Evolutionary conservation across 805 yeast genomes (phyloP).

Genomic region (Scheffersomyces amazonensis): DNA sequence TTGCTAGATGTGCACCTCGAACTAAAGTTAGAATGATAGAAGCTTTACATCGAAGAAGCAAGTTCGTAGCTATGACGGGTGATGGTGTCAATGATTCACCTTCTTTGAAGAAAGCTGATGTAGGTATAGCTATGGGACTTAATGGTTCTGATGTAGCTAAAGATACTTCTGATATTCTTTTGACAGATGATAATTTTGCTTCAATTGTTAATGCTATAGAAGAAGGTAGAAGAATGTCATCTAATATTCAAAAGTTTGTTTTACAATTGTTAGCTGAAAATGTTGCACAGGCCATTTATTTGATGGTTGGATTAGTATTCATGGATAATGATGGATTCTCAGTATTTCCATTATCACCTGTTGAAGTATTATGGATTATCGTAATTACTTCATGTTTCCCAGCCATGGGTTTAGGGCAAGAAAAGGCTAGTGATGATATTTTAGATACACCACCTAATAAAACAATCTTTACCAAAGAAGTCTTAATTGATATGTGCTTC

Average conservation of each 20-base stretch:
- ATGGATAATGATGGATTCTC: constrained; percentile 60
- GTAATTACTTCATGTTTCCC: constrained; percentile 36
- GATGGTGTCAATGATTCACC: constrained; percentile 98
- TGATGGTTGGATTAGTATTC: constrained; percentile 72
- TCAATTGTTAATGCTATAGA: constrained; percentile 79
- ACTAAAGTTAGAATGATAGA: constrained; percentile 81
- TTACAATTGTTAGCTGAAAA: constrained; percentile 32
- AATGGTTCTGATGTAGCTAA: constrained; percentile 97
- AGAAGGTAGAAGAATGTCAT: constrained; percentile 30
- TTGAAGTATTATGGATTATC: constrained; percentile 33
- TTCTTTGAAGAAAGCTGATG: constrained; percentile 88
- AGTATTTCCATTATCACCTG: constrained; percentile 71
- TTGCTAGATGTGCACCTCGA: constrained; percentile 82
- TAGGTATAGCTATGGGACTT: constrained; percentile 88
- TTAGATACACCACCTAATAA: constrained; percentile 66
- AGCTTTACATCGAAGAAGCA: constrained; percentile 49
- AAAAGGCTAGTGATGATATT: constrained; percentile 59
- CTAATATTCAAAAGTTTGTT: constrained; percentile 33
- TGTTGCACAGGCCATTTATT: constrained; percentile 56
- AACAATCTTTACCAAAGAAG: constrained; percentile 63
- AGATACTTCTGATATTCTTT: constrained; percentile 94
- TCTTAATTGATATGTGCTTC: constrained; percentile 63
- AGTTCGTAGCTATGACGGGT: constrained; percentile 83
- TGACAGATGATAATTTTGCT: constrained; percentile 92
- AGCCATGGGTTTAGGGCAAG: constrained; percentile 45